Base-by-base conservation (phyloP, 1,284 basidiomycete genomes). In the Phenoliferia sp. region DNA sequence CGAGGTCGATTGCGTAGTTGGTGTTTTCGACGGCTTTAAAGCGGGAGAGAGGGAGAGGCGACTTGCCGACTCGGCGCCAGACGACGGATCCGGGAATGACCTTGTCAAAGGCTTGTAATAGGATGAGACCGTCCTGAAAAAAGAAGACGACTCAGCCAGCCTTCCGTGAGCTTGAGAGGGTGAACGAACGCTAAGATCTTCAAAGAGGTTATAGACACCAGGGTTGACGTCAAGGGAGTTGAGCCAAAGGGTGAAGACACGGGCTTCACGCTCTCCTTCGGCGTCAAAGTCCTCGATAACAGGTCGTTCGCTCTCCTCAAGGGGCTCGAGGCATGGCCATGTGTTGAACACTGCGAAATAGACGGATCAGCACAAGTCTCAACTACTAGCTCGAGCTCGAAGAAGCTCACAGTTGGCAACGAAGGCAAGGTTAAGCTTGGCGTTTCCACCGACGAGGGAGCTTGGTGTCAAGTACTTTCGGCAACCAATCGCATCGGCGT, bases 311-410 rank as follows among this genome's bases (percentile, higher is more conserved):
- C 82, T 87, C 78, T 94, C 93, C 76, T 96, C 92, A 56, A 98
- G 85, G 3, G 94, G 94, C 71, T 86, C 94, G 34, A 95, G 87
- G 0, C 93, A 90, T 0, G 95, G 95, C 82, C 92, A 89, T 2
- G 92, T 98, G 84, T 99, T 99, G 87, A 99, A 99, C 63, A 99
- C n/a, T n/a, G n/a, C n/a, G n/a, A n/a, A n/a, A n/a, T n/a, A n/a
- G n/a, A n/a, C n/a, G 85, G 62, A 70, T 72, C 39, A 15, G 39
- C 15, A 48, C 12, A 48, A 48, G 59, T 94, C 94, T 63, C 97
- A 48, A 48, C 15, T 22, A n/a, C 22, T 48, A 48, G 39, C 39
- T 48, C 22, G 12, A n/a, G n/a, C n/a, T n/a, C n/a, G n/a, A n/a
- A n/a, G n/a, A n/a, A n/a, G n/a, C n/a, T n/a, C n/a, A n/a, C n/a